Percentiles rank a stretch among this genome's conserved stretches.
phyloP scores from a whole-genome alignment of 2,329 filamentous ascomycete genomes.

The Epichloe uncinata region DNA sequence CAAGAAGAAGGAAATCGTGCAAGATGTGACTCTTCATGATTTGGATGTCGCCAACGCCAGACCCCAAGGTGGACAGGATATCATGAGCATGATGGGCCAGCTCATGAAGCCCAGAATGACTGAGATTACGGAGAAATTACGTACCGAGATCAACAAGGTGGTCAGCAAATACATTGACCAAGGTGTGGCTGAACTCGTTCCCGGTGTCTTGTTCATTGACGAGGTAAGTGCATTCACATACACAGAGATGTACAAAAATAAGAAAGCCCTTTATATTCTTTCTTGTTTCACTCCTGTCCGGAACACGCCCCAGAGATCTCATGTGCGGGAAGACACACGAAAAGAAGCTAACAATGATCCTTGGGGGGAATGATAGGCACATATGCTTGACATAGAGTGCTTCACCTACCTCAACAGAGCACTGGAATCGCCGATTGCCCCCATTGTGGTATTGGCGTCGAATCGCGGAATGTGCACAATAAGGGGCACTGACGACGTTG shows the following conservation, averaged over 20 bases:
- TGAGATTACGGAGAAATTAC: conserved; percentile 95
- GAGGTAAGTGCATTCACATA: conserved; percentile 49
- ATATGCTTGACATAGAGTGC: conserved; percentile 99
- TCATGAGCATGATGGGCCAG: conserved; percentile 99
- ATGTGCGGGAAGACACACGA: background rate
- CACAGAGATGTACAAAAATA: background rate
- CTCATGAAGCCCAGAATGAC: conserved; percentile 99
- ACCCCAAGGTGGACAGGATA: conserved; percentile 94
- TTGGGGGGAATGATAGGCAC: conserved; percentile 46
- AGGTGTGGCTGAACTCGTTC: conserved; percentile 94
- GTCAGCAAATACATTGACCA: conserved; percentile 99
- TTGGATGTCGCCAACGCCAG: conserved; percentile 90
- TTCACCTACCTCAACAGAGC: conserved; percentile 98
- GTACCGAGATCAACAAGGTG: conserved; percentile 96
- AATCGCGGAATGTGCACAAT: conserved; percentile 93
- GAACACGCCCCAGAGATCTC: background rate
- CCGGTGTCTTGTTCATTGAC: conserved; percentile 95
- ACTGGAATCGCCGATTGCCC: conserved; percentile 87
- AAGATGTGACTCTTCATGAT: conserved; percentile 95
- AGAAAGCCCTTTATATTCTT: background rate
- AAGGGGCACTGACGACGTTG: conserved; percentile 68
- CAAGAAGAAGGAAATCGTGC: conserved; percentile 99
- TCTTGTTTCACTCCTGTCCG: background rate
- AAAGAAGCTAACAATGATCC: conserved; percentile 2
- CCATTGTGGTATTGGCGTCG: conserved; percentile 93